Conservation (phyloP, 495 filamentous ascomycete genomes). For the Hypomontagnella monticulosa region DNA sequence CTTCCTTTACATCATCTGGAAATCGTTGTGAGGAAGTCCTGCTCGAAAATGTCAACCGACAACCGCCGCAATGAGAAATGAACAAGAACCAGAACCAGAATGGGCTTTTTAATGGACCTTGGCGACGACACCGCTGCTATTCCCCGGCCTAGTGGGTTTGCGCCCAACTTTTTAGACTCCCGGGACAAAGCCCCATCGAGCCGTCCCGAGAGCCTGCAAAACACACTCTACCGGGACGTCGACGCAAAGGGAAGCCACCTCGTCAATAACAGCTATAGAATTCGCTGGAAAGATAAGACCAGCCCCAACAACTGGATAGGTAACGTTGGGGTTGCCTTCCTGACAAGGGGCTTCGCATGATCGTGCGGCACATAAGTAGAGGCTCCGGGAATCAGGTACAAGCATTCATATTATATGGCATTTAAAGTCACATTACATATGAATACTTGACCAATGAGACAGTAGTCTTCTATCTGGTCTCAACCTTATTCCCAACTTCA, state of each 20-base stretch:
- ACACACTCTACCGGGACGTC: constrained; percentile 8
- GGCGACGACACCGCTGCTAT: constrained; percentile 26
- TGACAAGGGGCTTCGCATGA: background rate
- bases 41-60: constrained; percentile 20
- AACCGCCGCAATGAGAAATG: constrained; percentile 32
- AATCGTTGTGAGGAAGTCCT: background rate
- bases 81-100: constrained; percentile 18
- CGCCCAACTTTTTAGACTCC: constrained; percentile 23
- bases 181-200: constrained; percentile 22
- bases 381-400: background rate
- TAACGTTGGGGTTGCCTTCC: background rate
- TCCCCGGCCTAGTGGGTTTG: background rate
- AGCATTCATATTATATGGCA: constrained; percentile 22
- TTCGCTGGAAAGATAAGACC: background rate
- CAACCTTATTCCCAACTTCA: constrained; percentile 23
- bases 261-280: background rate
- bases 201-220: constrained; percentile 38
- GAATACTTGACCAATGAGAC: constrained; percentile 7
- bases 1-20: constrained; percentile 14
- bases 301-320: background rate
- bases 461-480: constrained; percentile 11
- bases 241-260: background rate
- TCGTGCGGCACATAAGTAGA: background rate
- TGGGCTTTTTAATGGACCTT: constrained; percentile 17
- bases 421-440: background rate